A percentile compares a stretch with the other conserved stretches of the same genome.
Evolutionary conservation across 1,284 basidiomycete species (phyloP).

Genomic region (Ustanciosporium gigantosporum): DNA sequence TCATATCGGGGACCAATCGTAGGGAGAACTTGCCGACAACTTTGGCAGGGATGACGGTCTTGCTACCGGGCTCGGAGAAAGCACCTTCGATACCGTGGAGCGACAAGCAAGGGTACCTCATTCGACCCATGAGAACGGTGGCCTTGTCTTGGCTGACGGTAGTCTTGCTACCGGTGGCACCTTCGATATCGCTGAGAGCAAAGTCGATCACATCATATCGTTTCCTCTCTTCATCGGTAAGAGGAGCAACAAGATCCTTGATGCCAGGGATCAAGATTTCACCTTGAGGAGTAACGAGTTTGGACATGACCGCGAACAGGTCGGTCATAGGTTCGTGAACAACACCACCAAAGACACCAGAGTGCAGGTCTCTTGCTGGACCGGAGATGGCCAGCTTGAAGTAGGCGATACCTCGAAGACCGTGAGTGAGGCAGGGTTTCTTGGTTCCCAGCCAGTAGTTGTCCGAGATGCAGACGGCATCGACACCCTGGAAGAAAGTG

Average conservation of each 20-base stretch:
- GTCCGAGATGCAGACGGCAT: constrained; percentile 85
- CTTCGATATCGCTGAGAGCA: constrained; percentile 72
- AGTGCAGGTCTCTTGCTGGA: constrained; percentile 87
- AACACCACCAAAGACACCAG: constrained; percentile 66
- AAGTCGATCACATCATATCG: constrained; percentile 63
- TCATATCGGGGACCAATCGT: constrained; percentile 81
- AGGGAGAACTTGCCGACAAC: constrained; percentile 70
- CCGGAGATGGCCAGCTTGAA: constrained; percentile 83
- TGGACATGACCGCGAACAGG: constrained; percentile 67
- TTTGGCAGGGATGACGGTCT: constrained; percentile 92
- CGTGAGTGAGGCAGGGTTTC: constrained; percentile 62
- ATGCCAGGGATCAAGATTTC: constrained; percentile 89
- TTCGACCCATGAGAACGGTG: constrained; percentile 81
- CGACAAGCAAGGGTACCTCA: constrained; percentile 77
- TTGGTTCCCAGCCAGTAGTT: constrained; percentile 62
- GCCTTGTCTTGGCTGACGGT: constrained; percentile 81
- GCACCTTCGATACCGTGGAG: constrained; percentile 97
- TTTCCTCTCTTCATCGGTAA: constrained; percentile 77
- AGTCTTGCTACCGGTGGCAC: constrained; percentile 75
- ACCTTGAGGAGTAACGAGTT: constrained; percentile 80
- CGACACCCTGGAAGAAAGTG: constrained; percentile 85
- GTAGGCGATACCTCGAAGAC: constrained; percentile 79
- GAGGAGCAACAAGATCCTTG: constrained; percentile 79
- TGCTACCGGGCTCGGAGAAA: constrained; percentile 71
- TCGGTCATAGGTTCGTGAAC: constrained; percentile 69